phyloP scores from a whole-genome alignment of 139 green algal genomes.

The Chlamydomonas schloesseri region DNA sequence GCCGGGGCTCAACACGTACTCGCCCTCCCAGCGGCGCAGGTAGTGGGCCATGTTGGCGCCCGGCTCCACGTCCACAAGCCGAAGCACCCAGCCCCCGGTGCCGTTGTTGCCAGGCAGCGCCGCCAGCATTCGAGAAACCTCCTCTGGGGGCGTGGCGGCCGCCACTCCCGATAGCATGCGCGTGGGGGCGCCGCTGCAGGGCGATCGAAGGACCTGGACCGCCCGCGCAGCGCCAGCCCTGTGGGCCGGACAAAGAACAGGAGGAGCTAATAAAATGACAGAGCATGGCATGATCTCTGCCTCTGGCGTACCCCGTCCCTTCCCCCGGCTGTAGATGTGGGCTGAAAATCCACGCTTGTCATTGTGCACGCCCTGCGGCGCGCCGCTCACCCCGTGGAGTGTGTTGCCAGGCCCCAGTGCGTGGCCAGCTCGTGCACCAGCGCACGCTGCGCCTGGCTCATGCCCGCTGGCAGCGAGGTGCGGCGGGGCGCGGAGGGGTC shows the following conservation, averaged over 20 bases:
- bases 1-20: constrained; percentile 1
- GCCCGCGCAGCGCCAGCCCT: constrained; percentile 8
- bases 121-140: constrained; percentile 54
- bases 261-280: neutral
- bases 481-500: constrained; percentile 47
- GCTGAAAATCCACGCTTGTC: too few relatives aligned
- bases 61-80: constrained; percentile 59
- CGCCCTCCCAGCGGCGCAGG: constrained; percentile 62
- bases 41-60: constrained; percentile 59
- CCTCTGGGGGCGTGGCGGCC: constrained; percentile 28
- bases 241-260: neutral
- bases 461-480: constrained; percentile 46
- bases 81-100: constrained; percentile 35
- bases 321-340: too few relatives aligned
- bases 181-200: constrained; percentile 1
- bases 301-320: too few relatives aligned
- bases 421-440: constrained; percentile 73
- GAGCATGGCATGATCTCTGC: neutral
- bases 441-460: constrained; percentile 61
- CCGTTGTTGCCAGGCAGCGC: neutral
- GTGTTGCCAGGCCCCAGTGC: constrained; percentile 70
- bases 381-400: constrained; percentile 46
- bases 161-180: constrained; percentile 21
- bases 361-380: too few relatives aligned
- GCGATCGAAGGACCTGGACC: constrained; percentile 28